phyloP scores from a whole-genome alignment of 2,329 filamentous ascomycete genomes.

The Aspergillus neotritici region DNA sequence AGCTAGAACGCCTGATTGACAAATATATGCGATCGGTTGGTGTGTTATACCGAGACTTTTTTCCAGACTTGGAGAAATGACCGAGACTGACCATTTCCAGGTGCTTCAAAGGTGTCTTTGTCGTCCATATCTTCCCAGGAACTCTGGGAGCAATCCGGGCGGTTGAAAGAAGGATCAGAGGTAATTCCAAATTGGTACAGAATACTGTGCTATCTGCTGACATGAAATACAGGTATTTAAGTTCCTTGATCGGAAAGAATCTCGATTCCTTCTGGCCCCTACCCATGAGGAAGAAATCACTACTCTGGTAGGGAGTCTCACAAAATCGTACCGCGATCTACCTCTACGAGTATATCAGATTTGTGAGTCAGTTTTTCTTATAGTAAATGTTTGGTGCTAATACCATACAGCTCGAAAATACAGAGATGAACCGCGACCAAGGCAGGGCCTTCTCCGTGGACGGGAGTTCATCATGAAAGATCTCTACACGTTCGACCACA shows the following conservation, averaged over 20 bases:
- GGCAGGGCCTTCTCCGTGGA: constrained; percentile 79
- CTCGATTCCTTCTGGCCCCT: constrained; percentile 71
- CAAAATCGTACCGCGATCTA: constrained; percentile 78
- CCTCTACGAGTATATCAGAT: constrained; percentile 89
- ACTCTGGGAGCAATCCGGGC: constrained; percentile 78
- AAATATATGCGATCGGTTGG: constrained; percentile 77
- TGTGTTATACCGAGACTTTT: constrained; percentile 31
- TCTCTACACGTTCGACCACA: constrained; percentile 87
- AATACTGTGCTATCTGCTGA: not conserved
- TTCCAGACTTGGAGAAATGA: not conserved
- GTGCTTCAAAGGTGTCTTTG: constrained; percentile 73
- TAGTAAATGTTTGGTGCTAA: not conserved
- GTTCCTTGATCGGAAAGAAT: constrained; percentile 71
- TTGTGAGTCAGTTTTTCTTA: constrained; percentile 46
- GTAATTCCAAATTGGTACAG: constrained; percentile 39
- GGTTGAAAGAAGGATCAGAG: constrained; percentile 71
- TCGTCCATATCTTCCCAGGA: constrained; percentile 81
- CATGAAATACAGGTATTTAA: constrained; percentile 60
- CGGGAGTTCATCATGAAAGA: constrained; percentile 98
- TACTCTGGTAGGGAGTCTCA: constrained; percentile 62
- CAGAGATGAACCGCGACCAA: constrained; percentile 81
- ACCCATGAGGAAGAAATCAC: constrained; percentile 98
- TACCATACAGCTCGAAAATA: constrained; percentile 70
- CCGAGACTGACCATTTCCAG: constrained; percentile 32
- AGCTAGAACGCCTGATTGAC: constrained; percentile 79